Conservation (phyloP, 2,329 filamentous ascomycete species). For the Teratosphaeria gauchensis region DNA sequence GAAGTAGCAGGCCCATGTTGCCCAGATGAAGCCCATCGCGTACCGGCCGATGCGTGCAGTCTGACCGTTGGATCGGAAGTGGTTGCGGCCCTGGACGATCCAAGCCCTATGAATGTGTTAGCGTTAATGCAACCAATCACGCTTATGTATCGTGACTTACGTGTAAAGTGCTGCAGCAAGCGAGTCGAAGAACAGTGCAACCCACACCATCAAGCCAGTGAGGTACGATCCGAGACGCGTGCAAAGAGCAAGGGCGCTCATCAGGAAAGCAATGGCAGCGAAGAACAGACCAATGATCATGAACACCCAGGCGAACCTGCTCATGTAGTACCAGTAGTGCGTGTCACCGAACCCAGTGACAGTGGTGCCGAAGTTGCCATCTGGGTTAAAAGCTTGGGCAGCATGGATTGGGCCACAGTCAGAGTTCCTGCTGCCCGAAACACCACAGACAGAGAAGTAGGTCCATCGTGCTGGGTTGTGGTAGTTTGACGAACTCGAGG, state of each 20-base stretch:
- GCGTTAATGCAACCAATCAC: not conserved
- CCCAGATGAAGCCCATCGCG: slow-evolving; percentile 72
- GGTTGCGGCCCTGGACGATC: slow-evolving; percentile 61
- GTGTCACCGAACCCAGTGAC: slow-evolving; percentile 48
- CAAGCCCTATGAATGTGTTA: slow-evolving; percentile 41
- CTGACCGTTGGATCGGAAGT: slow-evolving; percentile 49
- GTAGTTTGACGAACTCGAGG: slow-evolving; percentile 47
- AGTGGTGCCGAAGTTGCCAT: slow-evolving; percentile 49
- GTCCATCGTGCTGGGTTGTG: slow-evolving; percentile 68
- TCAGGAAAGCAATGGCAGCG: slow-evolving; percentile 56
- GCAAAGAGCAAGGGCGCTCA: slow-evolving; percentile 59
- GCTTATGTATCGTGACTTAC: slow-evolving; percentile 39
- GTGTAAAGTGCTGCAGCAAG: slow-evolving; percentile 65
- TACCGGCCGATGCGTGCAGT: slow-evolving; percentile 54
- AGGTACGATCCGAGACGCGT: slow-evolving; percentile 61
- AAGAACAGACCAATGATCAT: slow-evolving; percentile 80
- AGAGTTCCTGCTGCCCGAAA: slow-evolving; percentile 41
- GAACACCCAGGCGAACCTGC: slow-evolving; percentile 88
- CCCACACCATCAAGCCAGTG: slow-evolving; percentile 46
- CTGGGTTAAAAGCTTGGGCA: slow-evolving; percentile 55
- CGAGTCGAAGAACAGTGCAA: slow-evolving; percentile 61
- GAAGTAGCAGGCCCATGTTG: slow-evolving; percentile 55
- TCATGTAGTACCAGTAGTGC: slow-evolving; percentile 70
- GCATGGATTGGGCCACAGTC: slow-evolving; percentile 57
- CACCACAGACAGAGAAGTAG: slow-evolving; percentile 74